These are phyloP conservation scores for Triangularia verruculosa DNA, from an alignment of 2,329 filamentous ascomycete species.

Conservation along the genomic window DNA sequence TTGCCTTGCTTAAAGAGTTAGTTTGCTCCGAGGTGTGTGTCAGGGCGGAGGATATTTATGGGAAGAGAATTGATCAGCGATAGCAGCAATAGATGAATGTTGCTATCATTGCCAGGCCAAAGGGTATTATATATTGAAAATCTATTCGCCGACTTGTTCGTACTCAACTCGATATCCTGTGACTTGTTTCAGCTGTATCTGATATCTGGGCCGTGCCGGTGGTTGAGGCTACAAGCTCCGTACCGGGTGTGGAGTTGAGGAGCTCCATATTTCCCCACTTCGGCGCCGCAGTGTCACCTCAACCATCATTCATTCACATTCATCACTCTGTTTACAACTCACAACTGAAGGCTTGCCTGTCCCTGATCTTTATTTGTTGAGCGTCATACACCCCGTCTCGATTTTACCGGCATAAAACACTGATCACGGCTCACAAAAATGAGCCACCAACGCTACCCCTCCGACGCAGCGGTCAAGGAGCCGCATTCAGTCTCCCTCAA, in stretches of 20 bases:
- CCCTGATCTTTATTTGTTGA: too few relatives aligned
- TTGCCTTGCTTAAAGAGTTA: background rate
- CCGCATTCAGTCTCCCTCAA: constrained; percentile 77
- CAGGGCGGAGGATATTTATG: too few relatives aligned
- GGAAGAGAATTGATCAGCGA: too few relatives aligned
- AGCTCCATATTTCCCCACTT: background rate
- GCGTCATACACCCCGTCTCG: too few relatives aligned
- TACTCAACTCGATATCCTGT: too few relatives aligned
- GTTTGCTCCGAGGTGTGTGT: too few relatives aligned
- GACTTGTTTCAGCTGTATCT: background rate
- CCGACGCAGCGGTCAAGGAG: constrained; percentile 60
- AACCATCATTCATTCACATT: background rate
- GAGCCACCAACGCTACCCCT: constrained; percentile 58
- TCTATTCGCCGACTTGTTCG: too few relatives aligned
- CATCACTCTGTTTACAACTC: background rate
- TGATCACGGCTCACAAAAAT: constrained; percentile 33
- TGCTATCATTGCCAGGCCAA: too few relatives aligned
- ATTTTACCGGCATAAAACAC: background rate
- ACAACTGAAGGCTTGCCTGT: constrained; percentile 7
- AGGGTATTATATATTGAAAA: too few relatives aligned
- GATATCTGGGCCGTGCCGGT: background rate
- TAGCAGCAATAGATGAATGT: too few relatives aligned
- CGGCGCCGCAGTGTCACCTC: background rate
- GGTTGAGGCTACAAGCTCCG: background rate
- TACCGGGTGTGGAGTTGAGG: background rate